Evolutionary conservation across 2,329 filamentous ascomycete genomes (phyloP), one percentile per base, ranked within the genome.

Genomic region (Cladosporium sp.): DNA sequence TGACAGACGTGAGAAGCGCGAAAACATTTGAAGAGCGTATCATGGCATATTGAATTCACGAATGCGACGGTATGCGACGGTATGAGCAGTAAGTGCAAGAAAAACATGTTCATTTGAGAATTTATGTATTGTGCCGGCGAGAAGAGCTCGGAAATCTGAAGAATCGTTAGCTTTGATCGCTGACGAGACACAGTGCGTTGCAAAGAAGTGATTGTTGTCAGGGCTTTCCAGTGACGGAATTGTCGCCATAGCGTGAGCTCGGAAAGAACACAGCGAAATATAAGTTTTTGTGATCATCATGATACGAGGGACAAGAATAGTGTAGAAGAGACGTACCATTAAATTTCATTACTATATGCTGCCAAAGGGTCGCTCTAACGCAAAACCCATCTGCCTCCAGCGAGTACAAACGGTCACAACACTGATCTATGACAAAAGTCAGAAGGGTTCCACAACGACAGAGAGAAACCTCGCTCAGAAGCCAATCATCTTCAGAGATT

Each of bases 181-280:
- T 18, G 23, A 39, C 13, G 18, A 21, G 23, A 13, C 36, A 58
- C 14, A 18, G n/a, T 32, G 26, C 51, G 21, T 30, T 46, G 39
- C 39, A 46, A 46, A 11, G n/a, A 46, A 21, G 39, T 46, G n/a
- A 26, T 46, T 25, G 58, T 23, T 30, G n/a, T 88, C 85, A 88
- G 85, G 39, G 39, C 82, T 88, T 86, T 88, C 85, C 86, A 88
- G 84, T 88, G 85, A 86, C 76, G 78, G 74, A 70, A 76, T 82
- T 84, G 80, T 87, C 85, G 79, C 86, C 85, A 88, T 84, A 72
- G 80, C 79, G 75, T 75, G 71, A 79, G 75, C 83, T 87, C 85
- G 77, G 85, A 79, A 86, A 87, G 83, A 88, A 87, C 84, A 87
- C 85, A 88, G 86, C 84, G 82, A 86, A 82, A 82, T 80, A 80